phyloP scores from a whole-genome alignment of 768 basidiomycete genomes.

The Lactarius tabidus region DNA sequence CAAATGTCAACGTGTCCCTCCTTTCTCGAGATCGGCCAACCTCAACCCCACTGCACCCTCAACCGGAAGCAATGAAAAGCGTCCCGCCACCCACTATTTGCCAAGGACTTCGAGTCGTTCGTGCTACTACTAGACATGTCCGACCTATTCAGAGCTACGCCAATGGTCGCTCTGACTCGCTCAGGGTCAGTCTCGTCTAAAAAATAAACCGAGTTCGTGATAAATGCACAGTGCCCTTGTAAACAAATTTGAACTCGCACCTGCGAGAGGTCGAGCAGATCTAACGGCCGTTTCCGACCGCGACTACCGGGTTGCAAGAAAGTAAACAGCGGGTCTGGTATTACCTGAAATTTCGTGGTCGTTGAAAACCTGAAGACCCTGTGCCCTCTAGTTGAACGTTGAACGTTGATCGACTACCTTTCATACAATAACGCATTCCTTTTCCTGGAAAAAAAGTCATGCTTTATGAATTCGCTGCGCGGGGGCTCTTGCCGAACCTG shows the following conservation, averaged over 20 bases:
- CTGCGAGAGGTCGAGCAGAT: constrained; percentile 90
- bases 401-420: constrained; percentile 64
- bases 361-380: constrained; percentile 84
- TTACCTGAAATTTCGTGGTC: constrained; percentile 91
- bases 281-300: constrained; percentile 95
- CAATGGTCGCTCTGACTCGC: neutral
- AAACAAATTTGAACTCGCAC: constrained; percentile 71
- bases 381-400: constrained; percentile 79
- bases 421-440: constrained; percentile 65
- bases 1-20: no score
- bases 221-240: constrained; percentile 99
- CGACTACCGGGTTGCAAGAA: constrained; percentile 95
- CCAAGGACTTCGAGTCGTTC: neutral
- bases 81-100: neutral
- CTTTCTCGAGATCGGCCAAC: no score
- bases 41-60: neutral
- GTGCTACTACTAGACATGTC: constrained; percentile 34
- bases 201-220: constrained; percentile 95
- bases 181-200: constrained; percentile 66
- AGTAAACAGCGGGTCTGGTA: constrained; percentile 91
- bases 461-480: constrained; percentile 23
- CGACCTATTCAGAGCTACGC: constrained; percentile 28
- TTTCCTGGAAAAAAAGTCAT: constrained; percentile 54
- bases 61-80: no score
- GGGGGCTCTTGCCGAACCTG: constrained; percentile 6